Conservation (phyloP, 2,329 filamentous ascomycete genomes). For the Decorospora gaudefroyi region DNA sequence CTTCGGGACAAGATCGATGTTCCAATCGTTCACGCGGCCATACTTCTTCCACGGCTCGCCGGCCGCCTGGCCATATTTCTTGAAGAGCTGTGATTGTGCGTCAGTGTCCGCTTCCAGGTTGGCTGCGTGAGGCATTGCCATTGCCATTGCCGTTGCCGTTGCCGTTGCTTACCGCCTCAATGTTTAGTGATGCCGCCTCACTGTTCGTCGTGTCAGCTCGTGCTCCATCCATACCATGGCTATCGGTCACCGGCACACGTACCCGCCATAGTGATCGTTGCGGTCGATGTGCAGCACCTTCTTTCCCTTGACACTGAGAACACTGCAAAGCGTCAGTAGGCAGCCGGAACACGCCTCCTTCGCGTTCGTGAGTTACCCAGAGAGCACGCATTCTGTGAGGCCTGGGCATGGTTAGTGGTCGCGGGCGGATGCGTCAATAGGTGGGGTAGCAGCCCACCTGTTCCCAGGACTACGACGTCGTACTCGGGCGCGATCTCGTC, state of each 20-base stretch:
- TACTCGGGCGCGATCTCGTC: slow-evolving; percentile 98
- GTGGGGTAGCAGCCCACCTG: slow-evolving; percentile 68
- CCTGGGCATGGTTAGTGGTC: slow-evolving; percentile 59
- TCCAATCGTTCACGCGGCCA: slow-evolving; percentile 96
- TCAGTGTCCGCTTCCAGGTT: slow-evolving; percentile 51
- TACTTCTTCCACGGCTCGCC: slow-evolving; percentile 98
- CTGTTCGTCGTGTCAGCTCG: slow-evolving; percentile 55
- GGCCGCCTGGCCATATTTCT: slow-evolving; percentile 86
- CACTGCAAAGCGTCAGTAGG: slow-evolving; percentile 58
- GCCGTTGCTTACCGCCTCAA: slow-evolving; percentile 79
- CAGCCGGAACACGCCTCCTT: neutral
- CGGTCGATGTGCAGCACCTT: slow-evolving; percentile 99
- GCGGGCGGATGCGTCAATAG: slow-evolving; percentile 18
- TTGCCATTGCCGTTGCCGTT: no score
- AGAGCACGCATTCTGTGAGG: slow-evolving; percentile 98
- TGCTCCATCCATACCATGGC: slow-evolving; percentile 11
- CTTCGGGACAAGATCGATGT: slow-evolving; percentile 98
- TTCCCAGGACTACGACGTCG: slow-evolving; percentile 98
- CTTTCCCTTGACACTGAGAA: slow-evolving; percentile 97
- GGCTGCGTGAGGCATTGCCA: no score
- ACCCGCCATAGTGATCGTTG: slow-evolving; percentile 99
- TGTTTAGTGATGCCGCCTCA: slow-evolving; percentile 94
- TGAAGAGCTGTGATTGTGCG: slow-evolving; percentile 72
- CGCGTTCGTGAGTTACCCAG: slow-evolving; percentile 66
- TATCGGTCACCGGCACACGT: slow-evolving; percentile 51